Evolutionary conservation across 2,329 filamentous ascomycete genomes (phyloP).

Genomic region (Penicillium sp.): DNA sequence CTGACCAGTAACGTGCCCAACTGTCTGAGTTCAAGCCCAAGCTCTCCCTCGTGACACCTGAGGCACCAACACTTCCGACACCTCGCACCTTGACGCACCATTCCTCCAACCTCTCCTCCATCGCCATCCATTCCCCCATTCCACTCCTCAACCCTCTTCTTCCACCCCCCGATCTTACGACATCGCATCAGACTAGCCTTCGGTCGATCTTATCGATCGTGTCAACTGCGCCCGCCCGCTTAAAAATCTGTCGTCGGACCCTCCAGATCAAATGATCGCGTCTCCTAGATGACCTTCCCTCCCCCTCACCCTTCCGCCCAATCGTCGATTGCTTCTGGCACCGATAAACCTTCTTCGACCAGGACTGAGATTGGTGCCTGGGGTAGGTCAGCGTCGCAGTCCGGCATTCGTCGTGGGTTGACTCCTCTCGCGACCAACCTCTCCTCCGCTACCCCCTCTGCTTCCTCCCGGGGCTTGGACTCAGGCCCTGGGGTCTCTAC

Average conservation of each 20-base stretch:
- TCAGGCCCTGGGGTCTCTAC: conserved; percentile 49
- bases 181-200: conserved; percentile 9
- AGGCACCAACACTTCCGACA: conserved; percentile 24
- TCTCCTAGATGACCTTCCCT: conserved; percentile 60
- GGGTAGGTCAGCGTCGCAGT: conserved; percentile 57
- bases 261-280: conserved; percentile 52
- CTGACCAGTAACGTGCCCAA: conserved; percentile 5
- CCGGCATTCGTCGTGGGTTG: conserved; percentile 57
- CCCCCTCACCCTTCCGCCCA: conserved; percentile 53
- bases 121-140: conserved; percentile 19
- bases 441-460: conserved; percentile 43
- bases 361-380: conserved; percentile 57
- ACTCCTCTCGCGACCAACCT: conserved; percentile 59
- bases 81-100: conserved; percentile 23
- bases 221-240: conserved; percentile 18
- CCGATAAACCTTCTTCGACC: conserved; percentile 49
- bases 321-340: conserved; percentile 54
- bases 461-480: conserved; percentile 43
- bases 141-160: conserved; percentile 15
- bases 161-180: conserved; percentile 5
- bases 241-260: conserved; percentile 40
- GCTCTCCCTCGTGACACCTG: conserved; percentile 20
- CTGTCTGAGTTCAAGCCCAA: conserved; percentile 9
- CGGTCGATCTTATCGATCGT: conserved; percentile 17
- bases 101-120: conserved; percentile 24